phyloP scores from a whole-genome alignment of 2,329 filamentous ascomycete species.

The Colletotrichum echinochloae region DNA sequence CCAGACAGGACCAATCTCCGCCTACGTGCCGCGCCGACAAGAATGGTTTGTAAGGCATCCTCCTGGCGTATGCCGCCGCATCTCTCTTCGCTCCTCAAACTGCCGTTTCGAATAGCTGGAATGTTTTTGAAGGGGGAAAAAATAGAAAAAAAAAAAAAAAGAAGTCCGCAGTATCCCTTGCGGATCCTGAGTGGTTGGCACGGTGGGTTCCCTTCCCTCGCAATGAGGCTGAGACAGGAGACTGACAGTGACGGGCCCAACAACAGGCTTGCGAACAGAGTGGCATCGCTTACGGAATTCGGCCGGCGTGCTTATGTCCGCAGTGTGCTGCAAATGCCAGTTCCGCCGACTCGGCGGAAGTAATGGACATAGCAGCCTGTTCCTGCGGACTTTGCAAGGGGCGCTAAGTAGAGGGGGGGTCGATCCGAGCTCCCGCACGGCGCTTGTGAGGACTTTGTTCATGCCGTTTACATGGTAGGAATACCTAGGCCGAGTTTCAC shows the following conservation, averaged over 20 bases:
- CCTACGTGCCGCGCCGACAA: conserved; percentile 15
- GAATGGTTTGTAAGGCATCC: background rate
- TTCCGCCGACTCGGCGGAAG: conserved; percentile 38
- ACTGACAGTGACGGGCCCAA: too few relatives aligned
- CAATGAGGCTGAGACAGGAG: conserved; percentile 27
- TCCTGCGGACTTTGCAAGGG: conserved; percentile 32
- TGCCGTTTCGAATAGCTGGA: conserved; percentile 9
- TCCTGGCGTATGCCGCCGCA: conserved; percentile 2
- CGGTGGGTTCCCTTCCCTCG: background rate
- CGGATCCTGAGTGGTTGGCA: background rate
- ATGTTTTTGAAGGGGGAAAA: too few relatives aligned
- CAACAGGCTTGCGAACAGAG: background rate
- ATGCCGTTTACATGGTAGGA: conserved; percentile 7
- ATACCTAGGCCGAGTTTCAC: conserved; percentile 34
- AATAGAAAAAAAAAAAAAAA: too few relatives aligned
- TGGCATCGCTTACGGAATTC: conserved; percentile 26
- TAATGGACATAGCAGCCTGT: conserved; percentile 16
- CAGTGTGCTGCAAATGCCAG: conserved; percentile 23
- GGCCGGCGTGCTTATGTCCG: background rate
- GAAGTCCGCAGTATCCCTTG: conserved; percentile 36
- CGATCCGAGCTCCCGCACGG: conserved; percentile 16
- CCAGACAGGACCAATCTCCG: conserved; percentile 30
- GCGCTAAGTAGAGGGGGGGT: conserved; percentile 22
- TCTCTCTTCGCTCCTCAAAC: conserved; percentile 1
- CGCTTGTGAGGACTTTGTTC: conserved; percentile 4